phyloP scores from a whole-genome alignment of 768 basidiomycete genomes.

The Candolleomyces eurysporus region DNA sequence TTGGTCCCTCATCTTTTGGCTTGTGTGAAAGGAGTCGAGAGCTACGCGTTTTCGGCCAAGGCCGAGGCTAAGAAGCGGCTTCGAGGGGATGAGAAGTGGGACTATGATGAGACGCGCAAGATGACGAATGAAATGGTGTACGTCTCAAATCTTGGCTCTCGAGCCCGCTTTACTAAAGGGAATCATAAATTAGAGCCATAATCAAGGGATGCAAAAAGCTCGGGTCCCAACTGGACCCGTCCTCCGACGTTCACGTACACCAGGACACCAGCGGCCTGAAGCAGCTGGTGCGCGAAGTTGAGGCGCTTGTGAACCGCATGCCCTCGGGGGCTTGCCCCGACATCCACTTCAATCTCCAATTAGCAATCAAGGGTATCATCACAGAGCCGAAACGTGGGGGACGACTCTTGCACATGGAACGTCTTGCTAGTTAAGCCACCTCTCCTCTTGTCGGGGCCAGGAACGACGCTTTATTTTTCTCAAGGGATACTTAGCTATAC shows the following conservation, averaged over 20 bases:
- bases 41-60: conserved; percentile 1
- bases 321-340: neutral
- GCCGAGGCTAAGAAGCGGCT: conserved; percentile 19
- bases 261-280: neutral
- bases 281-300: neutral
- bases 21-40: conserved; percentile 15
- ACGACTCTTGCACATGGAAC: neutral
- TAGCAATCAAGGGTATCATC: conserved; percentile 2
- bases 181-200: neutral
- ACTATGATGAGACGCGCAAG: neutral
- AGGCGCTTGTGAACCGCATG: neutral
- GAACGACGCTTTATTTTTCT: too few relatives aligned
- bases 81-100: neutral
- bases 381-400: neutral
- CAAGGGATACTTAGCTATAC: too few relatives aligned
- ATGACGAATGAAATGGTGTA: neutral
- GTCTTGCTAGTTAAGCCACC: too few relatives aligned
- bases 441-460: too few relatives aligned
- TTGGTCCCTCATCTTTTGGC: conserved; percentile 20
- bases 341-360: neutral
- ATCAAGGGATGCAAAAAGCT: neutral
- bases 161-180: neutral
- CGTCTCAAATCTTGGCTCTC: neutral
- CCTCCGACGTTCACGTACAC: neutral
- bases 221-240: neutral